A percentile compares a stretch with the other conserved stretches of the same genome.
Conservation (phyloP, 371 early-diverging fungal species). For the Mortierella sp. region DNA sequence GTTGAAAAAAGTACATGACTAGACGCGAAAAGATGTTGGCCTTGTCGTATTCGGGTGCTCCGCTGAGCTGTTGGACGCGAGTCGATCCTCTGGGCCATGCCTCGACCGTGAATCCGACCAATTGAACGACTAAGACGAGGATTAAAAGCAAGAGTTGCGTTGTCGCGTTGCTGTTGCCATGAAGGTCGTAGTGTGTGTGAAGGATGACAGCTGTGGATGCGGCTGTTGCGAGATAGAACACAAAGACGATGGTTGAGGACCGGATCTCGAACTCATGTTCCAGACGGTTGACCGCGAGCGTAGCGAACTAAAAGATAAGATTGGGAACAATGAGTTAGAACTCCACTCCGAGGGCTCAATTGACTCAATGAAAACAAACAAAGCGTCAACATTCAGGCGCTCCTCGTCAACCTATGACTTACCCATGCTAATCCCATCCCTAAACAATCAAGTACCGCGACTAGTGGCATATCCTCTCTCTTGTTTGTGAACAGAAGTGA, state of each 20-base stretch:
- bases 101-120: constrained; percentile 29
- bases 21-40: constrained; percentile 37
- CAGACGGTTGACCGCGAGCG: constrained; percentile 15
- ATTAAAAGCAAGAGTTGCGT: background rate
- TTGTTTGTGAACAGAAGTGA: background rate
- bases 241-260: constrained; percentile 28
- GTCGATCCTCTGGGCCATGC: constrained; percentile 39
- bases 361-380: background rate
- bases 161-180: background rate
- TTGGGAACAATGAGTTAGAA: no score
- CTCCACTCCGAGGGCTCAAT: background rate
- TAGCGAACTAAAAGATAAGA: background rate
- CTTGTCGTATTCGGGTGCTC: constrained; percentile 23
- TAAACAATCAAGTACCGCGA: constrained; percentile 19
- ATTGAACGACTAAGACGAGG: background rate
- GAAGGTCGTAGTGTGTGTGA: constrained; percentile 18
- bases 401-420: background rate
- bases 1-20: constrained; percentile 17
- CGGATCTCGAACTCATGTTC: constrained; percentile 32
- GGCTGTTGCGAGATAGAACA: constrained; percentile 25
- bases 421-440: constrained; percentile 38
- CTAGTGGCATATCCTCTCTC: background rate
- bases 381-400: background rate
- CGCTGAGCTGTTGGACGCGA: constrained; percentile 22
- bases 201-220: constrained; percentile 9